A percentile compares a stretch with the other conserved stretches of the same genome.
These are phyloP conservation scores for Clavispora fructus DNA, from an alignment of 805 yeast genomes.

Conservation along the genomic window DNA sequence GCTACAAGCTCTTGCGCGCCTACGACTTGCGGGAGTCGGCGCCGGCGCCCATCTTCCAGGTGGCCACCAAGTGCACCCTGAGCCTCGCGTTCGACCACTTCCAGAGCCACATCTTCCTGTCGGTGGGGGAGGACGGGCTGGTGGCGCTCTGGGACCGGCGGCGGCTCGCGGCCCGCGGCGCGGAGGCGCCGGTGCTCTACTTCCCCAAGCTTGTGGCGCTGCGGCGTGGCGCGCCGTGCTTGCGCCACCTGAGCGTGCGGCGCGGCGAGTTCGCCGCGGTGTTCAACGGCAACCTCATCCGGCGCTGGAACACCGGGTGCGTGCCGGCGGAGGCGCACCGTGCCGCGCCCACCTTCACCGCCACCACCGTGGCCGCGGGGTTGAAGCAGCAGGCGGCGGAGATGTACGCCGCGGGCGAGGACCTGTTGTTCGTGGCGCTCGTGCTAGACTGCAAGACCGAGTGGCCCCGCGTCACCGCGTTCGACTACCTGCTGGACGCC, in stretches of 20 bases:
- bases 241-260: conserved; percentile 60
- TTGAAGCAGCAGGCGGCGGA: conserved; percentile 34
- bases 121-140: conserved; percentile 80
- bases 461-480: conserved; percentile 76
- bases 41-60: conserved; percentile 55
- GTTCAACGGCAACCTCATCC: conserved; percentile 69
- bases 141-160: conserved; percentile 80
- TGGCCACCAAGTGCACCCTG: conserved; percentile 68
- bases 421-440: conserved; percentile 65
- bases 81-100: conserved; percentile 68
- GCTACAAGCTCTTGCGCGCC: conserved; percentile 72
- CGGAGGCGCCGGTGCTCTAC: conserved; percentile 53
- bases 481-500: conserved; percentile 68
- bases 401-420: conserved; percentile 38
- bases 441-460: conserved; percentile 74
- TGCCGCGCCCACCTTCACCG: conserved; percentile 8
- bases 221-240: conserved; percentile 58
- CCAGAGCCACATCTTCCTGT: conserved; percentile 61
- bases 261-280: conserved; percentile 73
- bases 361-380: conserved; percentile 8
- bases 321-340: conserved; percentile 30
- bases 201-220: conserved; percentile 54
- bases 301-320: conserved; percentile 75
- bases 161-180: conserved; percentile 33
- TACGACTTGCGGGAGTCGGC: conserved; percentile 61